These are phyloP conservation scores for Moesziomyces sp. DNA, from an alignment of 1,284 basidiomycete species.

Conservation along the genomic window DNA sequence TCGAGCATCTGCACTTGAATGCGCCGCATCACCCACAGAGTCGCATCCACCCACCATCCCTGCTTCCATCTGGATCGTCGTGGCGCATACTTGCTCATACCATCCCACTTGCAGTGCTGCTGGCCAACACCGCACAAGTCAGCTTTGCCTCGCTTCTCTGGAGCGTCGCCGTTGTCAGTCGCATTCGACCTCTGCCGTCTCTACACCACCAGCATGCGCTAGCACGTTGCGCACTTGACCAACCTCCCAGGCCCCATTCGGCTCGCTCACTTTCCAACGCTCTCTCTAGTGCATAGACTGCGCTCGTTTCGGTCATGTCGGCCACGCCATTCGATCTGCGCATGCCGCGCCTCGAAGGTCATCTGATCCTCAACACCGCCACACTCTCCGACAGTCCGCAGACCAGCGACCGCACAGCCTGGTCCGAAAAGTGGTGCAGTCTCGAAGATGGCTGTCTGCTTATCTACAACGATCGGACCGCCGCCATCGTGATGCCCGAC, in stretches of 20 bases:
- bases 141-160: too few species aligned
- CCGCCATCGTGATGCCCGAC: constrained; percentile 33
- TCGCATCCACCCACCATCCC: too few species aligned
- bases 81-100: too few species aligned
- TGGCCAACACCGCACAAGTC: too few species aligned
- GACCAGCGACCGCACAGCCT: constrained; percentile 18
- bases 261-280: neutral
- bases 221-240: neutral
- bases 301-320: constrained; percentile 3
- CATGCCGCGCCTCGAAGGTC: constrained; percentile 34
- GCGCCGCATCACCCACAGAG: too few species aligned
- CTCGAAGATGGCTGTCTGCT: constrained; percentile 39
- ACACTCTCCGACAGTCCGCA: constrained; percentile 14
- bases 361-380: constrained; percentile 24
- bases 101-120: too few species aligned
- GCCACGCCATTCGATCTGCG: constrained; percentile 1
- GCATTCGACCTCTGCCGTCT: too few species aligned
- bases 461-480: constrained; percentile 31
- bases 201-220: constrained; percentile 3
- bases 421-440: constrained; percentile 42
- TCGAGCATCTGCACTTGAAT: too few species aligned
- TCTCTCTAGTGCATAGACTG: too few species aligned
- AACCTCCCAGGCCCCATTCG: neutral
- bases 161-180: too few species aligned
- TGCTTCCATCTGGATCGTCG: too few species aligned